Evolutionary conservation across 805 yeast genomes (phyloP), one percentile per base, ranked within the genome.

Genomic region (Crinitomyces ghanaensis): DNA sequence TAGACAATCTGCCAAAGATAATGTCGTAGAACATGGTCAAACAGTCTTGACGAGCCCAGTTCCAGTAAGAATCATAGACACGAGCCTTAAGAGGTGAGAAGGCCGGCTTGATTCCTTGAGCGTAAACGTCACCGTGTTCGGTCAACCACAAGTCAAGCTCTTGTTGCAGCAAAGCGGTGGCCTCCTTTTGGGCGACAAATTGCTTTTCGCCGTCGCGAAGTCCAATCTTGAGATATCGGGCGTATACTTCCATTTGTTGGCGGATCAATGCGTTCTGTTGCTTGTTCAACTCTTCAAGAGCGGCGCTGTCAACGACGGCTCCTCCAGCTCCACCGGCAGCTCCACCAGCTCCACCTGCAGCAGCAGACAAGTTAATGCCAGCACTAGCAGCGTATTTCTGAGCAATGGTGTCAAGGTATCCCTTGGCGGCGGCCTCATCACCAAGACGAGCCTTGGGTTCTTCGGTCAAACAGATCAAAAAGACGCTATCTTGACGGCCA

Each of bases 21-120:
- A 91, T 85, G 61, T 91, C 96, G 56, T 73, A 91, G 65, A 82
- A 91, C 83, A 91, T 78, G 31, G 85, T 74, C 48, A 91, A 66
- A 40, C 91, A 81, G 57, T 91, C 95, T 67, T 91, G 98, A 62
- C 96, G 82, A 30, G 97, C 96, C 98, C 98, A 91, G 62, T 93
- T 93, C 98, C 98, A 91, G 62, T 86, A 85, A 15, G 96, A 85
- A 62, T 91, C 97, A 60, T 88, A 91, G 35, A 79, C 76, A 66
- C 98, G 81, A 19, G 96, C 94, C 67, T 91, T 91, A 63, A 81
- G 71, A 41, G 88, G 70, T 20, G 95, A 81, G 65, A 91, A 91
- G 4, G 78, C 74, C 26, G 97, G 95, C 45, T 76, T 67, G 50
- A 91, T 78, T 56, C 98, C 97, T 38, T 76, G 71, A 31, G 95